Percentiles rank a stretch among this genome's conserved stretches.
These are phyloP conservation scores for Xylariaceae sp. DNA, from an alignment of 2,329 filamentous ascomycete species.

Conservation along the genomic window DNA sequence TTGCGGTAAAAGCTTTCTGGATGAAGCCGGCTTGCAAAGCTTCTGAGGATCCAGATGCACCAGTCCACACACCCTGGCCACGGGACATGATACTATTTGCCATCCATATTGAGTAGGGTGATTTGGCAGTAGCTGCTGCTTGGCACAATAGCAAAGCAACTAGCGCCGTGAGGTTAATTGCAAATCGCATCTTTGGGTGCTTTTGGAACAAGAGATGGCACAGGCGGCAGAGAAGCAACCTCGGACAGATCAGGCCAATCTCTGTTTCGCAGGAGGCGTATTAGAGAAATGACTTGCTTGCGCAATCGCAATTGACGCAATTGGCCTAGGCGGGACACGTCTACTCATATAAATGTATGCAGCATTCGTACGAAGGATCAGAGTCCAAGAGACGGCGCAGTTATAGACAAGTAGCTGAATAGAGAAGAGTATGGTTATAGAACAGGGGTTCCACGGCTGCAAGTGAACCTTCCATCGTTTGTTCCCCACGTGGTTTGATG, in stretches of 20 bases:
- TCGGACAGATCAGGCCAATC: too few relatives aligned
- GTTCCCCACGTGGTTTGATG: too few relatives aligned
- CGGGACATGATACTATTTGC: constrained; percentile 33
- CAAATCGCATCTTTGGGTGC: constrained; percentile 19
- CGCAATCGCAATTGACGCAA: background rate
- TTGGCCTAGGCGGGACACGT: background rate
- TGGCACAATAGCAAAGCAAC: constrained; percentile 13
- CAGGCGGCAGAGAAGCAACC: too few relatives aligned
- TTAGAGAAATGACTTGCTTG: too few relatives aligned
- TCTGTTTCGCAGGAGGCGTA: too few relatives aligned
- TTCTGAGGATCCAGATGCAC: constrained; percentile 27
- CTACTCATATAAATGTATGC: background rate
- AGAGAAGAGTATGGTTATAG: too few relatives aligned
- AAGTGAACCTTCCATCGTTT: too few relatives aligned
- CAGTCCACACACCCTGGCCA: constrained; percentile 33
- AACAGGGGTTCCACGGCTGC: too few relatives aligned
- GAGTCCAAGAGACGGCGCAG: too few relatives aligned
- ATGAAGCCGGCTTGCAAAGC: constrained; percentile 33
- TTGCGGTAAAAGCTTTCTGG: constrained; percentile 31
- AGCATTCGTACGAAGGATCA: background rate
- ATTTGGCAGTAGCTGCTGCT: constrained; percentile 1
- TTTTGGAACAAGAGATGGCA: background rate
- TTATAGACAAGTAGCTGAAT: too few relatives aligned
- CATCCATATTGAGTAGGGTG: constrained; percentile 28
- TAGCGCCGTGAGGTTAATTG: constrained; percentile 12